Percentiles rank a stretch among this genome's conserved stretches.
Conservation (phyloP, 768 basidiomycete species). For the Rhodotorula graminis region DNA sequence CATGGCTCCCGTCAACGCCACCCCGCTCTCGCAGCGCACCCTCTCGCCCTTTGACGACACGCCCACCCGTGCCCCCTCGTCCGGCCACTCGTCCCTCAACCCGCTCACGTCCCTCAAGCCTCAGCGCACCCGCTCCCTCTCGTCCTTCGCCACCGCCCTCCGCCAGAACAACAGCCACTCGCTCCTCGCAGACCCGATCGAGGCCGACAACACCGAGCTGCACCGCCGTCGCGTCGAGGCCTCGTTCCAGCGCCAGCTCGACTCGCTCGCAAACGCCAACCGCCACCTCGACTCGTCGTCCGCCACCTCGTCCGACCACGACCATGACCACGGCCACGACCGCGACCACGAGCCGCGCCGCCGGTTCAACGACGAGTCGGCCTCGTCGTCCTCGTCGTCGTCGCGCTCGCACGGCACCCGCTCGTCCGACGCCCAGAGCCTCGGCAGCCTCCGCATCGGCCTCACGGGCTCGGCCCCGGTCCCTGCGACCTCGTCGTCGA, state of each 20-base stretch:
- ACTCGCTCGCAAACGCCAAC: slow-evolving; percentile 20
- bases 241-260: slow-evolving; percentile 23
- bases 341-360: background rate
- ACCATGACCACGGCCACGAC: background rate
- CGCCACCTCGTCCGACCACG: background rate
- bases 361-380: slow-evolving; percentile 17
- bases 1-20: background rate
- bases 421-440: background rate
- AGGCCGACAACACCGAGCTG: slow-evolving; percentile 32
- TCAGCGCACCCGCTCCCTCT: background rate
- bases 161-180: background rate
- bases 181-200: slow-evolving; percentile 17
- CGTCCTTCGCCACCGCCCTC: background rate
- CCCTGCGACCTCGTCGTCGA: background rate
- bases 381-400: background rate
- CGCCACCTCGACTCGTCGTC: background rate
- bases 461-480: background rate
- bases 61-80: slow-evolving; percentile 28
- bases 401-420: background rate
- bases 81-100: slow-evolving; percentile 9
- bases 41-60: background rate
- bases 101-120: slow-evolving; percentile 13
- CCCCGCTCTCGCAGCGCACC: background rate
- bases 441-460: slow-evolving; percentile 19
- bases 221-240: slow-evolving; percentile 20